phyloP scores from a whole-genome alignment of 257 asterid genomes.

The Mentha longifolia region DNA sequence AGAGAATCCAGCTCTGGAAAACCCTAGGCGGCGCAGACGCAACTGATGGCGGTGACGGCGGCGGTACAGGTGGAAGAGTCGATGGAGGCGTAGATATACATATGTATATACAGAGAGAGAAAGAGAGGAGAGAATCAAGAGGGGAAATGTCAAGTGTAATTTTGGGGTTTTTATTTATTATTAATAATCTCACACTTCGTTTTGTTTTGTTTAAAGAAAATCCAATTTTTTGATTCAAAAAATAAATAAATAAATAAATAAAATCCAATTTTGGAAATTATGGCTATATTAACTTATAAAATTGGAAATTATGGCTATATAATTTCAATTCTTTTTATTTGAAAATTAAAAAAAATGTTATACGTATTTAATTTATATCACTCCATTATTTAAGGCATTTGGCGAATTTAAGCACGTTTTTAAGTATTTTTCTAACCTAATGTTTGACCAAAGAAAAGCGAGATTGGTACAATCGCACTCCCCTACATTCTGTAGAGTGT shows the following conservation, averaged over 20 bases:
- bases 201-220: background rate
- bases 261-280: background rate
- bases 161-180: slow-evolving; percentile 43
- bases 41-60: slow-evolving; percentile 47
- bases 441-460: slow-evolving; percentile 16
- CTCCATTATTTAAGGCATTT: no score
- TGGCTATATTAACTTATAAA: background rate
- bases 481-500: slow-evolving; percentile 9
- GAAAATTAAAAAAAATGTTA: no score
- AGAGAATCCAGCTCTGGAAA: slow-evolving; percentile 68
- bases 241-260: no score
- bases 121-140: slow-evolving; percentile 43
- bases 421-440: background rate
- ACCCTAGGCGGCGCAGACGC: slow-evolving; percentile 37
- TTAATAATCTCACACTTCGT: background rate
- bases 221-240: no score
- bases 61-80: slow-evolving; percentile 42
- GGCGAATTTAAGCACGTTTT: slow-evolving; percentile 16
- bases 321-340: no score
- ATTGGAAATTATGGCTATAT: no score
- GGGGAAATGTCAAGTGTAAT: slow-evolving; percentile 36
- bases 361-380: no score
- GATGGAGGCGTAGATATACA: slow-evolving; percentile 61
- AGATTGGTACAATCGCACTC: background rate
- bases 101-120: slow-evolving; percentile 34